Conservation (phyloP, 2,329 filamentous ascomycete genomes). For the Penicillium sp. region DNA sequence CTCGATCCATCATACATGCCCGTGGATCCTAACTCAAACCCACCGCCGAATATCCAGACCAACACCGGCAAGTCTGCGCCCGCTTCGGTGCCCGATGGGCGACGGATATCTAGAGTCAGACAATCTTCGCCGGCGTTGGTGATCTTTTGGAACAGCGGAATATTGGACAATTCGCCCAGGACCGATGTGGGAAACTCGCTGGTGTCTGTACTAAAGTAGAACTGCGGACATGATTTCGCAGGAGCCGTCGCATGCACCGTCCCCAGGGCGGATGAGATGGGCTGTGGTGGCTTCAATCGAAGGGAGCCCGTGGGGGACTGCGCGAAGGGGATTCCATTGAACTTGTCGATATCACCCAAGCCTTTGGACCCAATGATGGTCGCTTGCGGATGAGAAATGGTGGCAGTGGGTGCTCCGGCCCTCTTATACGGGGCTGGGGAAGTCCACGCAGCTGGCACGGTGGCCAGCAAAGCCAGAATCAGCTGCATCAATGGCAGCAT, state of each 20-base stretch:
- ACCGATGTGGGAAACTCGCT: slow-evolving; percentile 41
- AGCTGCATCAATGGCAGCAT: too few species aligned
- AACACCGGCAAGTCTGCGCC: slow-evolving; percentile 58
- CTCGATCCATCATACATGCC: slow-evolving; percentile 33
- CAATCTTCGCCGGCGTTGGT: slow-evolving; percentile 59
- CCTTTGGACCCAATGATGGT: slow-evolving; percentile 43
- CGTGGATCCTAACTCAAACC: slow-evolving; percentile 45
- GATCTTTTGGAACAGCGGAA: slow-evolving; percentile 53
- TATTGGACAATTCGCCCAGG: slow-evolving; percentile 48
- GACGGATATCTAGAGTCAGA: slow-evolving; percentile 55
- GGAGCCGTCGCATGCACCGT: slow-evolving; percentile 55
- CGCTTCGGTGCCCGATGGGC: slow-evolving; percentile 52
- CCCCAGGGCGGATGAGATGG: slow-evolving; percentile 53
- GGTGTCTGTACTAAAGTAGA: slow-evolving; percentile 53
- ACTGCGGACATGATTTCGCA: slow-evolving; percentile 65
- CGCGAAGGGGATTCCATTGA: slow-evolving; percentile 70
- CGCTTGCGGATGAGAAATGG: slow-evolving; percentile 47
- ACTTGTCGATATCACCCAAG: slow-evolving; percentile 54
- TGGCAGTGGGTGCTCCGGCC: slow-evolving; percentile 33
- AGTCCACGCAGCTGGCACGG: background rate
- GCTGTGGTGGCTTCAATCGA: slow-evolving; percentile 63
- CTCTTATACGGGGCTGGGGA: background rate
- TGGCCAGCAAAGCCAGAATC: background rate
- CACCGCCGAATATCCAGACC: slow-evolving; percentile 67
- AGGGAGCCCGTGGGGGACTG: slow-evolving; percentile 60